Conservation (phyloP, 2,329 filamentous ascomycete genomes). For the Penicillium expansum region DNA sequence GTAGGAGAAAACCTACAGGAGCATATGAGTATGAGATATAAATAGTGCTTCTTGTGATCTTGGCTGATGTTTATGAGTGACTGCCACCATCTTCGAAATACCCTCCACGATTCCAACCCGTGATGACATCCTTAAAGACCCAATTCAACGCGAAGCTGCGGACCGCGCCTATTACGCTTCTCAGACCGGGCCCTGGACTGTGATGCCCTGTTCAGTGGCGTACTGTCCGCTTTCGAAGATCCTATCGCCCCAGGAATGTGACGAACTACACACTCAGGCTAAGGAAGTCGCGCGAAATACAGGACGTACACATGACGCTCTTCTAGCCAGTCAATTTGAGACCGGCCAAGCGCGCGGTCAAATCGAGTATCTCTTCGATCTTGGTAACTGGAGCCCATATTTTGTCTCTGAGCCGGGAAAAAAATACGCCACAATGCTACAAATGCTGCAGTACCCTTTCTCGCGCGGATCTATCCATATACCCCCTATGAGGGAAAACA, state of each 20-base stretch:
- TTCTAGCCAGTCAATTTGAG: slow-evolving; percentile 16
- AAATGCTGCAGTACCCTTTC: slow-evolving; percentile 54
- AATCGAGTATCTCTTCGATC: slow-evolving; percentile 51
- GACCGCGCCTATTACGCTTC: slow-evolving; percentile 15
- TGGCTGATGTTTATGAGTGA: slow-evolving; percentile 21
- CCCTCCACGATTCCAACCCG: slow-evolving; percentile 11
- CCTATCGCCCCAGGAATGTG: neutral
- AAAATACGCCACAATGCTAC: slow-evolving; percentile 50
- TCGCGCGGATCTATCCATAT: slow-evolving; percentile 52
- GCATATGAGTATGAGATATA: slow-evolving; percentile 33
- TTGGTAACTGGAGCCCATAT: slow-evolving; percentile 49
- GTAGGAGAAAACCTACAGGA: slow-evolving; percentile 54
- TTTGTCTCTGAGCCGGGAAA: slow-evolving; percentile 37
- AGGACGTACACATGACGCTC: slow-evolving; percentile 5
- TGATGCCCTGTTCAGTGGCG: slow-evolving; percentile 23
- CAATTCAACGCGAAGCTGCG: slow-evolving; percentile 9
- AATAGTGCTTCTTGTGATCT: slow-evolving; percentile 31
- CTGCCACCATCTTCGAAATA: slow-evolving; percentile 34
- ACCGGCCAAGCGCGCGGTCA: slow-evolving; percentile 38
- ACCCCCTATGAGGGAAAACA: slow-evolving; percentile 8
- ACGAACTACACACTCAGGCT: slow-evolving; percentile 1
- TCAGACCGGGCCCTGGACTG: slow-evolving; percentile 17
- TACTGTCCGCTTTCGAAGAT: slow-evolving; percentile 19
- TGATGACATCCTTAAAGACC: slow-evolving; percentile 15
- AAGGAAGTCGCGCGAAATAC: slow-evolving; percentile 3